Evolutionary conservation across 495 filamentous ascomycete species (phyloP), one percentile per base, ranked within the genome.

Genomic region (Aspergillus kassunensis): DNA sequence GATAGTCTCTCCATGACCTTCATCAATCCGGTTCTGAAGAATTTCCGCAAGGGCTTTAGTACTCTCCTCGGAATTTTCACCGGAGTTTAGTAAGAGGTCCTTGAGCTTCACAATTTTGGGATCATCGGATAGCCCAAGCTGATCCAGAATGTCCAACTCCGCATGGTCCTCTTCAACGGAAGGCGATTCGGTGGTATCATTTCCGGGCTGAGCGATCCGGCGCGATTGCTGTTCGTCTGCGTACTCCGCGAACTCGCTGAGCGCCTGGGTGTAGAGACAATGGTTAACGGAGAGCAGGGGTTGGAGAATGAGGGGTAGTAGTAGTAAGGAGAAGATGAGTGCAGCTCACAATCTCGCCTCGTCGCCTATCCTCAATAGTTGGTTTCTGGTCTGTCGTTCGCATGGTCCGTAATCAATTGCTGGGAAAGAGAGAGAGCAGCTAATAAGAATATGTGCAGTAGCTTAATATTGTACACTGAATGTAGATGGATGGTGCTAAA

Each of bases 171-270:
- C 84, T 57, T 68, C 64, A 45, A 55, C 57, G 46, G 50, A 72
- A 20, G 72, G 67, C 49, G 76, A 72, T 23, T 70, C 69, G 57
- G 65, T 76, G 42, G 76, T 69, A 57, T 71, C 72, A 18, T 71
- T 70, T 12, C 62, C 44, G 6, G 34, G 1, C 11, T 49, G 45
- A 18, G 60, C 63, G 73, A 57, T 85, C 64, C 50, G 84, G 70
- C 71, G 91, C 4, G 81, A 79, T 67, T 97, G 92, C 66, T 98
- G 90, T 69, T 91, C 85, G 67, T 97, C 91, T 51, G 96, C 95
- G 58, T 96, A 97, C 67, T 97, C 93, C 65, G 95, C 90, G 63
- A 98, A 98, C 58, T 97, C 93, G 76, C 88, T 92, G 52, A 98
- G 78, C 16, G 93, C 93, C 89, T 93, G 54, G 1, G 24, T 20